Percentiles rank a stretch among this genome's conserved stretches.
Conservation (phyloP, 2,329 filamentous ascomycete genomes). For the Diaporthe destruens region DNA sequence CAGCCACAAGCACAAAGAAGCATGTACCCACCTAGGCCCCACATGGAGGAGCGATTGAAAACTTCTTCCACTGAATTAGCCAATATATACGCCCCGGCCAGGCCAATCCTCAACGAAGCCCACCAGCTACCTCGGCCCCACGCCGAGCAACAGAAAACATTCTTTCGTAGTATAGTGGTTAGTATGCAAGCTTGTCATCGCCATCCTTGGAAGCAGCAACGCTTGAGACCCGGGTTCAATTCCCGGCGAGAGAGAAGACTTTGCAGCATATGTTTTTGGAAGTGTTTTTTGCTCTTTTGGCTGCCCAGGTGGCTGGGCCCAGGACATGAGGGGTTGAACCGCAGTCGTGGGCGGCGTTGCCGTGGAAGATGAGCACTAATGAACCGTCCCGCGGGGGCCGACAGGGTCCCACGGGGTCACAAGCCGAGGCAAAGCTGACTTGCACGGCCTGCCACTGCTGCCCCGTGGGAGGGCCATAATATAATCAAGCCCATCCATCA, state of each 20-base stretch:
- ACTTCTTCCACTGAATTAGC: not conserved
- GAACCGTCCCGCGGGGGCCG: not conserved
- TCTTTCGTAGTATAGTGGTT: constrained; percentile 31
- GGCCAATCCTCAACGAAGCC: not conserved
- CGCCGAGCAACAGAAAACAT: not conserved
- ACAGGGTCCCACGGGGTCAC: constrained; percentile 12
- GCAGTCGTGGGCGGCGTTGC: not conserved
- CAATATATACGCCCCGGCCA: no score
- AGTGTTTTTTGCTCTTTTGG: not conserved
- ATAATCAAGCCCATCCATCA: no score
- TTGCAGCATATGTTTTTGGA: not conserved
- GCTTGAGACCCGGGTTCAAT: constrained; percentile 34
- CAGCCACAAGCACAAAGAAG: no score
- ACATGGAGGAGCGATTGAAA: not conserved
- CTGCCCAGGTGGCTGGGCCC: no score
- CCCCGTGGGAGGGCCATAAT: not conserved
- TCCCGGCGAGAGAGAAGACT: constrained; percentile 30
- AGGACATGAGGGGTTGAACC: not conserved
- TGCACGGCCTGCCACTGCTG: not conserved
- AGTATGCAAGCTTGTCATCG: constrained; percentile 32
- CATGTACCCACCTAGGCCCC: not conserved
- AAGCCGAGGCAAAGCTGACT: constrained; percentile 24
- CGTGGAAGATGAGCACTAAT: no score
- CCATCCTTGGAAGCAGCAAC: constrained; percentile 26
- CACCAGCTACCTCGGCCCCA: constrained; percentile 17